These are phyloP conservation scores for Pleodorina starrii DNA, from an alignment of 139 green algal species.

Conservation along the genomic window DNA sequence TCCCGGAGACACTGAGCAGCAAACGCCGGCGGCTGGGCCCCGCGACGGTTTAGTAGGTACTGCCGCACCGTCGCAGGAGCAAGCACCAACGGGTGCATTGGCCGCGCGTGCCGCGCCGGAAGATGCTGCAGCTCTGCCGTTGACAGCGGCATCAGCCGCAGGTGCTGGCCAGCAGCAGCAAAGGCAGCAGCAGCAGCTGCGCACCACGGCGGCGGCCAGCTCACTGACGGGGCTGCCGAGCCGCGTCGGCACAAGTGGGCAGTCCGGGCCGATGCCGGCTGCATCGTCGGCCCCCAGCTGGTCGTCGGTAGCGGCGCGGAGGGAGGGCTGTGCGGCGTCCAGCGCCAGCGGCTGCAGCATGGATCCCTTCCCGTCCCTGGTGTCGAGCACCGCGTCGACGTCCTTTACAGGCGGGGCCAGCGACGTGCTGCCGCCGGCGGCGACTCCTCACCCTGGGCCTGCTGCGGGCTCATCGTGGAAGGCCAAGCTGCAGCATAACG, in stretches of 20 bases:
- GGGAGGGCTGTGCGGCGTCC: neutral
- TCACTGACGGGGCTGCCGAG: neutral
- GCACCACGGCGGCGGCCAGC: neutral
- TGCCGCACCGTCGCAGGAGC: too few relatives aligned
- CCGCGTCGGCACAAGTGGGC: neutral
- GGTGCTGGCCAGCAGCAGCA: neutral
- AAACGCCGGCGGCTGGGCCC: neutral
- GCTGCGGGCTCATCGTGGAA: conserved; percentile 13
- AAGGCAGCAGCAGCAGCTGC: neutral
- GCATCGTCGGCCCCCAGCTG: neutral
- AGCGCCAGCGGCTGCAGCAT: neutral
- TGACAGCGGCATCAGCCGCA: neutral
- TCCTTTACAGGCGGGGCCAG: neutral
- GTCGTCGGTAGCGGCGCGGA: conserved; percentile 23
- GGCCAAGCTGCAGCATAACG: conserved; percentile 25
- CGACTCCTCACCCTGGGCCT: neutral
- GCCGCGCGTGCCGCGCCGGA: too few relatives aligned
- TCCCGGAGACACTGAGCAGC: neutral
- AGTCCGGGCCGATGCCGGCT: neutral
- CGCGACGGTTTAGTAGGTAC: too few relatives aligned
- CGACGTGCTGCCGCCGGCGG: neutral
- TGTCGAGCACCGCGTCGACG: neutral
- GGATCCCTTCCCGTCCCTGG: conserved; percentile 33
- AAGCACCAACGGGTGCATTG: too few relatives aligned
- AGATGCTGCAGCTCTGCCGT: neutral